Evolutionary conservation across 2,329 filamentous ascomycete genomes (phyloP).

Genomic region (Gremmenia infestans): DNA sequence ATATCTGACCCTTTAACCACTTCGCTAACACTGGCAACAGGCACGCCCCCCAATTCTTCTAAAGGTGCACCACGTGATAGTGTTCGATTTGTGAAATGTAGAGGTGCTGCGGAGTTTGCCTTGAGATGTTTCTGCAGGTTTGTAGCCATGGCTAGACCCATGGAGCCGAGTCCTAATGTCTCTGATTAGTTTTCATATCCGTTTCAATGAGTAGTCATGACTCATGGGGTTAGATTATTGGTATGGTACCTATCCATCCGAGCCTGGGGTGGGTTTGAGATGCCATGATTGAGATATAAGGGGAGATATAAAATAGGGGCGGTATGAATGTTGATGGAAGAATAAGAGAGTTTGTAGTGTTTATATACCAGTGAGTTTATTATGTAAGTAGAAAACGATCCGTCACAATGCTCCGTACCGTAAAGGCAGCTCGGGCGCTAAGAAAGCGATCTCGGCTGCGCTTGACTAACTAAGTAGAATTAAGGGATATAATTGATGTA

Average conservation of each 20-base stretch:
- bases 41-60: slow-evolving; percentile 32
- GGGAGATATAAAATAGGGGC: no score
- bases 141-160: slow-evolving; percentile 24
- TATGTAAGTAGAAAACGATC: no score
- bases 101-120: slow-evolving; percentile 5
- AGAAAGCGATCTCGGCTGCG: no score
- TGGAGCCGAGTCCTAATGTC: slow-evolving; percentile 21
- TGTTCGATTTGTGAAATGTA: slow-evolving; percentile 39
- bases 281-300: no score
- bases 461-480: no score
- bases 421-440: no score
- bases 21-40: slow-evolving; percentile 32
- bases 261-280: not conserved
- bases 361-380: no score
- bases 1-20: slow-evolving; percentile 9
- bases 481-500: no score
- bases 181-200: not conserved
- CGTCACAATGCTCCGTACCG: no score
- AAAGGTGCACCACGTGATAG: slow-evolving; percentile 36
- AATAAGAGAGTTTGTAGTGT: no score
- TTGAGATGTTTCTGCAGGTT: slow-evolving; percentile 24
- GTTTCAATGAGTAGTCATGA: no score
- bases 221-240: not conserved
- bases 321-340: no score
- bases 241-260: not conserved